These are phyloP conservation scores for Trametes coccinea DNA, from an alignment of 768 basidiomycete species.

Conservation along the genomic window DNA sequence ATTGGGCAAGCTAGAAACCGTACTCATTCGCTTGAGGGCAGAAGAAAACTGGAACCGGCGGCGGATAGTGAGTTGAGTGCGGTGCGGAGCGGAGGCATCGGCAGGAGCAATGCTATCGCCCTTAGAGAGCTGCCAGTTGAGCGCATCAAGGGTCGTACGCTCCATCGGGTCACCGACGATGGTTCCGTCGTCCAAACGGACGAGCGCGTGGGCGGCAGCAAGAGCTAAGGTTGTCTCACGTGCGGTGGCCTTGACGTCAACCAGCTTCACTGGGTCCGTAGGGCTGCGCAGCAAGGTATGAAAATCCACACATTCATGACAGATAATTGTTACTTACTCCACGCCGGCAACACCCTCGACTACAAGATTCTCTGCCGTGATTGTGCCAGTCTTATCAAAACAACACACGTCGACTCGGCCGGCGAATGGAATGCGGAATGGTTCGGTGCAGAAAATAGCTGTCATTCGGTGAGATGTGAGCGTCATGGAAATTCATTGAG, in stretches of 20 bases:
- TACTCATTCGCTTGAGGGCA: slow-evolving; percentile 96
- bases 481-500: too few species aligned
- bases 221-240: slow-evolving; percentile 84
- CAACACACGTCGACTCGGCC: slow-evolving; percentile 98
- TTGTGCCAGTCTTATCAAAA: slow-evolving; percentile 99
- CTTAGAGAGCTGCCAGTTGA: slow-evolving; percentile 82
- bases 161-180: slow-evolving; percentile 99
- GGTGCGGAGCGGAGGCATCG: slow-evolving; percentile 49
- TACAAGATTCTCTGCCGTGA: slow-evolving; percentile 93
- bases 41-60: slow-evolving; percentile 98
- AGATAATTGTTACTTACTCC: slow-evolving; percentile 54
- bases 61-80: slow-evolving; percentile 68
- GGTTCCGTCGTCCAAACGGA: slow-evolving; percentile 90
- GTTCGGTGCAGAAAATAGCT: slow-evolving; percentile 99
- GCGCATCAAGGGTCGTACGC: slow-evolving; percentile 88
- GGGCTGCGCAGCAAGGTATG: slow-evolving; percentile 40
- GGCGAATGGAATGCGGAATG: slow-evolving; percentile 95
- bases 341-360: slow-evolving; percentile 92
- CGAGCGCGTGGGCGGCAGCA: slow-evolving; percentile 93
- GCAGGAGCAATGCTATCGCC: slow-evolving; percentile 74
- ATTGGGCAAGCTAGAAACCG: slow-evolving; percentile 68
- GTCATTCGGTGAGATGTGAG: neutral
- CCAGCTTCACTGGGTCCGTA: slow-evolving; percentile 60
- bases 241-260: slow-evolving; percentile 74
- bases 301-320: neutral